A percentile compares a stretch with the other conserved stretches of the same genome.
Evolutionary conservation across 305 asterid genomes (phyloP).

Genomic region (Fraxinus albicans): DNA sequence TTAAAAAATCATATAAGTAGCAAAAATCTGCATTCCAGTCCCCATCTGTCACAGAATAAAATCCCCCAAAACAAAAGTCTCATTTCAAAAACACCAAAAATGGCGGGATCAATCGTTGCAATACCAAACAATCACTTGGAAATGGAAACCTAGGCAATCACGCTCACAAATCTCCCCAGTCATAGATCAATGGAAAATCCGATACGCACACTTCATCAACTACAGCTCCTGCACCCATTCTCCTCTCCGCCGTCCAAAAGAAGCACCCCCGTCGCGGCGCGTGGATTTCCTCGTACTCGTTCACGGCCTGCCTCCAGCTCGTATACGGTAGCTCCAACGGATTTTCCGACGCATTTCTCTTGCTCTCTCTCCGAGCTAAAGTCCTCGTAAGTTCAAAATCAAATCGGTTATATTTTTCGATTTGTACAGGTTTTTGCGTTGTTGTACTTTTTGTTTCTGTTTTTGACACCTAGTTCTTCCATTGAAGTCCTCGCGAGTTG

Average conservation of each 20-base stretch:
- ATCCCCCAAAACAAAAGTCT: too few relatives aligned
- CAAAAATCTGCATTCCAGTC: neutral
- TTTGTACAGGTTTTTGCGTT: neutral
- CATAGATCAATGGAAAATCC: conserved; percentile 53
- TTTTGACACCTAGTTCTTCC: neutral
- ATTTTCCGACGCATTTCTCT: conserved; percentile 40
- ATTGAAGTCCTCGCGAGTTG: neutral
- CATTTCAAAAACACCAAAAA: conserved; percentile 27
- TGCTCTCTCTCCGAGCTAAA: conserved; percentile 36
- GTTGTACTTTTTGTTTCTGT: neutral
- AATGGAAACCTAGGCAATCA: conserved; percentile 10
- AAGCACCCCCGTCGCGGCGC: conserved; percentile 38
- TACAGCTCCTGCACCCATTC: conserved; percentile 44
- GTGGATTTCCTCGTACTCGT: conserved; percentile 50
- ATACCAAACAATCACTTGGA: conserved; percentile 16
- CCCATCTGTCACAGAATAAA: neutral
- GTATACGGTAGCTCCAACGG: conserved; percentile 25
- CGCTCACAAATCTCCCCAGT: conserved; percentile 30
- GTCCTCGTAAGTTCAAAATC: conserved; percentile 42
- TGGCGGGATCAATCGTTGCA: conserved; percentile 56
- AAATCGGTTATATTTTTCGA: conserved; percentile 9
- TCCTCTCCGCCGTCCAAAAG: conserved; percentile 26
- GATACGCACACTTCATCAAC: conserved; percentile 58
- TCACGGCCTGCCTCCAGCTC: conserved; percentile 43
- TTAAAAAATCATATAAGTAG: too few relatives aligned